These are phyloP conservation scores for Trichophyton simii DNA, from an alignment of 2,329 filamentous ascomycete species.

Conservation along the genomic window DNA sequence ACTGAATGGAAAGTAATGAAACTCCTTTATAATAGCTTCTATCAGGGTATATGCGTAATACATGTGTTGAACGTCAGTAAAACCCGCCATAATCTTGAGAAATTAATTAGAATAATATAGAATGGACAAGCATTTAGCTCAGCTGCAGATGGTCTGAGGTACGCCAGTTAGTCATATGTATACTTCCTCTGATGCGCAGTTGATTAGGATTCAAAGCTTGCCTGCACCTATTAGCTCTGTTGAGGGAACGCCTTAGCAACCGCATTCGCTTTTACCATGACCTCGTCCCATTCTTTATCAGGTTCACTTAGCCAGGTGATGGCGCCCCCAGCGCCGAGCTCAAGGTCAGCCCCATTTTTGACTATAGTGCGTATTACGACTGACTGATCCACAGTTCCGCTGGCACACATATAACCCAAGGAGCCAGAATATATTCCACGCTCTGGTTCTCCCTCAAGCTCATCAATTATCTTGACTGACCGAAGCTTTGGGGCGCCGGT, in stretches of 20 bases:
- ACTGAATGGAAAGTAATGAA: background rate
- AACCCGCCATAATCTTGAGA: background rate
- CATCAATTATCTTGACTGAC: slow-evolving; percentile 67
- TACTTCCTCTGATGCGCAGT: background rate
- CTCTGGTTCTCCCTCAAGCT: slow-evolving; percentile 47
- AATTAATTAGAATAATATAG: no score
- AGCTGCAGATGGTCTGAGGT: background rate
- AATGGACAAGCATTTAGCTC: background rate
- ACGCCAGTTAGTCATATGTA: background rate
- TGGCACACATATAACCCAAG: slow-evolving; percentile 77
- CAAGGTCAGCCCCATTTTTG: slow-evolving; percentile 19
- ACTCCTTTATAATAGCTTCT: background rate
- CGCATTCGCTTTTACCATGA: slow-evolving; percentile 58
- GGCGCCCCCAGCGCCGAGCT: slow-evolving; percentile 76
- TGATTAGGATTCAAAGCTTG: background rate
- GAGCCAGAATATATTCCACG: slow-evolving; percentile 78
- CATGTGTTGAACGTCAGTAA: background rate
- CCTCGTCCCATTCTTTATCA: slow-evolving; percentile 77
- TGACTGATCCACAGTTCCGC: slow-evolving; percentile 77
- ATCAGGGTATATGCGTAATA: background rate
- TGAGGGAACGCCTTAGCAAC: slow-evolving; percentile 23
- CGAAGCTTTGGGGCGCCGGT: slow-evolving; percentile 91
- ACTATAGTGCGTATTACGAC: slow-evolving; percentile 81
- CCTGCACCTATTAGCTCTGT: slow-evolving; percentile 20
- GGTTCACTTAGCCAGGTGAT: slow-evolving; percentile 74